phyloP scores from a whole-genome alignment of 257 asterid genomes.

The Jacaranda mimosifolia region DNA sequence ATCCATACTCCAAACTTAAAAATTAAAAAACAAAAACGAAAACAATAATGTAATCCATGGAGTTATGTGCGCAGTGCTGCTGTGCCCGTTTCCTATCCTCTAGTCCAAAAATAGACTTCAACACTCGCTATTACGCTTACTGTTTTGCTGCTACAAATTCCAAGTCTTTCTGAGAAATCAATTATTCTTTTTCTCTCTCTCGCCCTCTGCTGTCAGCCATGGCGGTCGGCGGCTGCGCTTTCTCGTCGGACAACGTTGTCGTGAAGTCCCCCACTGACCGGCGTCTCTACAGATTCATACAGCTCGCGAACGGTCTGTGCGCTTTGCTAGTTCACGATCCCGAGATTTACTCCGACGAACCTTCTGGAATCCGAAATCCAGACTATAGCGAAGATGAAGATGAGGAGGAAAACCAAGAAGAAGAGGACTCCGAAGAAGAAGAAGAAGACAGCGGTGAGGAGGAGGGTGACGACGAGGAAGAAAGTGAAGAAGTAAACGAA shows the following conservation, averaged over 20 bases:
- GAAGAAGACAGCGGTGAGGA: constrained; percentile 51
- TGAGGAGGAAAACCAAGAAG: constrained; percentile 50
- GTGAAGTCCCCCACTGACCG: constrained; percentile 83
- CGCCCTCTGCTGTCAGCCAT: constrained; percentile 43
- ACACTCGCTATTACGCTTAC: neutral
- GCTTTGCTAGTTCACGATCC: constrained; percentile 97
- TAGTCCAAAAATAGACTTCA: neutral
- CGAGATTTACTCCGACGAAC: constrained; percentile 68
- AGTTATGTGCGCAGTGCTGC: neutral
- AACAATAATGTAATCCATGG: no score
- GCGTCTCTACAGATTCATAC: constrained; percentile 84
- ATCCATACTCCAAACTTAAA: no score
- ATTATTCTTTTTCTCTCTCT: constrained; percentile 15
- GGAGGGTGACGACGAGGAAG: constrained; percentile 44
- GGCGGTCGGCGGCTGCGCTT: constrained; percentile 60
- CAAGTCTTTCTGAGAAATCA: constrained; percentile 28
- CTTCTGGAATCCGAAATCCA: constrained; percentile 20
- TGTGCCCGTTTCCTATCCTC: neutral
- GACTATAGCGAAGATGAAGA: constrained; percentile 45
- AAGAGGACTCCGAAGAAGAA: constrained; percentile 45
- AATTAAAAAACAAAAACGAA: no score
- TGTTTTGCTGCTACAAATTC: neutral
- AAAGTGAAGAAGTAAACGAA: constrained; percentile 40
- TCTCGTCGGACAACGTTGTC: constrained; percentile 84
- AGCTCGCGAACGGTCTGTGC: constrained; percentile 84